Evolutionary conservation across 208 protist species (phyloP).

Genomic region (Angomonas ambiguus): DNA sequence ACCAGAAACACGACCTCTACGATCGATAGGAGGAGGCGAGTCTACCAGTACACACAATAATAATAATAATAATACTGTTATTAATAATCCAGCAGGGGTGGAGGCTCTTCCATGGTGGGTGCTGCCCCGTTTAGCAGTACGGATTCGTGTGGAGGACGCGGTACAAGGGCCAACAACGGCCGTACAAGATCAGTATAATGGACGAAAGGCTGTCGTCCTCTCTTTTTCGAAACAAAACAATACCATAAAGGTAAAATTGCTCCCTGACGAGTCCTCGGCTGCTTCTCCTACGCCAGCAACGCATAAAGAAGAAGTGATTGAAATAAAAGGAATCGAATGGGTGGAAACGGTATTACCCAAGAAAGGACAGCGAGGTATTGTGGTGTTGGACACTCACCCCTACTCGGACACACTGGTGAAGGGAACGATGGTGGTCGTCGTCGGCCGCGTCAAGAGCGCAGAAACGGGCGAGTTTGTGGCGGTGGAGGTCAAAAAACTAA

Average conservation of each 20-base stretch:
- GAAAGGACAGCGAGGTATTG: constrained; percentile 47
- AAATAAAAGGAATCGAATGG: constrained; percentile 52
- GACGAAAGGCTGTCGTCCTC: constrained; percentile 65
- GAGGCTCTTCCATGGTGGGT: no score
- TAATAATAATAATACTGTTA: neutral
- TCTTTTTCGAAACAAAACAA: constrained; percentile 37
- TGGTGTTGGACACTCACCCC: constrained; percentile 52
- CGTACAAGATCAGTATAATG: no score
- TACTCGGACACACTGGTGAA: neutral
- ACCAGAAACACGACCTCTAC: constrained; percentile 53
- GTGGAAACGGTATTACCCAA: constrained; percentile 76
- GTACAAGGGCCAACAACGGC: no score
- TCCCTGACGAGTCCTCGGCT: neutral
- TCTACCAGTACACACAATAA: neutral
- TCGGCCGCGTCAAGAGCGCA: neutral
- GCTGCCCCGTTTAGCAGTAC: constrained; percentile 60
- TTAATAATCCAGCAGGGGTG: neutral
- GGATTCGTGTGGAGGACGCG: constrained; percentile 58
- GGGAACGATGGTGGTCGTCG: neutral
- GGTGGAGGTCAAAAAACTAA: neutral
- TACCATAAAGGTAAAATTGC: constrained; percentile 39
- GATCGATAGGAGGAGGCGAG: neutral
- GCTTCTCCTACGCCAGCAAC: neutral
- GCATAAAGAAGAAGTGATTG: constrained; percentile 25
- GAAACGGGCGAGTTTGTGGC: neutral